Base-by-base conservation (phyloP, 306 rosid genomes). In the Trichosanthes truncata region DNA sequence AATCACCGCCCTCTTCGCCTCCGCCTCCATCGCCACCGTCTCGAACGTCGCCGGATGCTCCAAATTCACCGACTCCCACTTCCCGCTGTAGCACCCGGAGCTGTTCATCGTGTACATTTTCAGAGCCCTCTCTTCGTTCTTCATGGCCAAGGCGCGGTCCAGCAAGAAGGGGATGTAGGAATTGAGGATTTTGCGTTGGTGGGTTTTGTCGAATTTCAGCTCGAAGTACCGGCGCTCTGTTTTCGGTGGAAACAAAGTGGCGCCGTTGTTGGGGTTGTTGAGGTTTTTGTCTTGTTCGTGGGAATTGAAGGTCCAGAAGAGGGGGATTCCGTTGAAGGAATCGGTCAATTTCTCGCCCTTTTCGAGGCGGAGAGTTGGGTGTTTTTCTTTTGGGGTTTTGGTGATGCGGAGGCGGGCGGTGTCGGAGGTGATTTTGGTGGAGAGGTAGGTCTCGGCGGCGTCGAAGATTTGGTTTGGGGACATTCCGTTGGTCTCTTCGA, bases 21-120 rank as follows among this genome's bases (percentile, higher is more conserved):
- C 85, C 1, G 84, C 78, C 1, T 92, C 97, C 97, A 94, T 88
- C 3, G 98, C 97, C 65, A 94, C 76, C 0, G 93, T 94, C 66
- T 87, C 97, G 14, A 94, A 94, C 0, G 91, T 92, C 0, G 98
- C 86, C 1, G 98, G 98, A 56, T 94, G 98, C 15, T 92, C 93
- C 0, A 94, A 89, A 62, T 92, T 94, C 53, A 92, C 83, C 52
- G 94, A 83, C 11, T 87, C 92, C 98, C 98, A 93, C 35, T 82
- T 90, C 21, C 81, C 80, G 9, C 87, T 86, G 8, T 76, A 11
- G 11, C 81, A 81, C 60, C 80, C 77, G 0, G 86, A 53, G 15
- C 60, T 76, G 68, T 83, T 87, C 1, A 94, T 61, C 4, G 98
- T 91, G 76, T 89, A 80, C 97, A 94, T 87, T 87, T 92, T 94